Percentiles rank a stretch among this genome's conserved stretches.
These are phyloP conservation scores for Polygonum aviculare DNA, from an alignment of 148 eudicot species.

Conservation along the genomic window DNA sequence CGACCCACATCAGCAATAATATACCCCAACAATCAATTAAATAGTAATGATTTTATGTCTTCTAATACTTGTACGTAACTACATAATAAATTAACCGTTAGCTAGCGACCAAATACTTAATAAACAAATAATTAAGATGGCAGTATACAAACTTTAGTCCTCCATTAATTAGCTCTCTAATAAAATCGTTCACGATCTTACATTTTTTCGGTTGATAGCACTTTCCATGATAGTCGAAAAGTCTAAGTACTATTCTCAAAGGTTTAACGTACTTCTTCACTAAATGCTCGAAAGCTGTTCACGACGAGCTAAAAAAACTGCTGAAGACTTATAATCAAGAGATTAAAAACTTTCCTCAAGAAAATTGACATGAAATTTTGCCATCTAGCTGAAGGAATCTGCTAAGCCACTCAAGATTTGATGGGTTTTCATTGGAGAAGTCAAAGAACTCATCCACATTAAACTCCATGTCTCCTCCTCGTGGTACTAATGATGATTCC, in stretches of 20 bases:
- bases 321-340: too few species aligned
- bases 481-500: background rate
- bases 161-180: background rate
- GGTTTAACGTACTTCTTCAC: too few species aligned
- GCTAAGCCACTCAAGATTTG: constrained; percentile 38
- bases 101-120: background rate
- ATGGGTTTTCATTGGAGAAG: constrained; percentile 42
- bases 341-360: background rate
- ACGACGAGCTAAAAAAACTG: too few species aligned
- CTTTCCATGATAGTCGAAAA: too few species aligned
- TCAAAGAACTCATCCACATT: constrained; percentile 43
- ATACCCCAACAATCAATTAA: background rate
- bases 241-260: too few species aligned
- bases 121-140: background rate
- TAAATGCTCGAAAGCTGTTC: too few species aligned
- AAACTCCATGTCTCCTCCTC: background rate
- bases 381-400: constrained; percentile 23
- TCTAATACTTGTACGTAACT: background rate
- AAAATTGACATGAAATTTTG: background rate
- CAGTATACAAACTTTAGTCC: background rate
- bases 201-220: too few species aligned
- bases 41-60: background rate
- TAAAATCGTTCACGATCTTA: background rate
- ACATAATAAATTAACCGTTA: background rate
- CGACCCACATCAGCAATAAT: background rate